phyloP scores from a whole-genome alignment of 1,284 basidiomycete genomes.

The Tausonia pullulans region DNA sequence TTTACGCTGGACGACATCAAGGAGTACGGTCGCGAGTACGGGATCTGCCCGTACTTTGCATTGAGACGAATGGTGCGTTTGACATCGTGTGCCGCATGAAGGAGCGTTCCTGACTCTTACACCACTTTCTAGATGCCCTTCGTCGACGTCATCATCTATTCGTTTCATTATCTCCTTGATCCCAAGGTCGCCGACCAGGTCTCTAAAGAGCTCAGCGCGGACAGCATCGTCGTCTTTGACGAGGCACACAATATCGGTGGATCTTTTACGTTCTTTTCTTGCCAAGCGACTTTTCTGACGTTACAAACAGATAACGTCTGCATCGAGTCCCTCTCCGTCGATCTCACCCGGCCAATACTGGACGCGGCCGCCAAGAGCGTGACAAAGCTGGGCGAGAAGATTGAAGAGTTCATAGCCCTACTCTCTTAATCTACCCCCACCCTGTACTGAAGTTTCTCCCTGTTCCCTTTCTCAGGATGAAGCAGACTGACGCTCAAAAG shows the following conservation, averaged over 20 bases:
- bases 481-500: constrained; percentile 83
- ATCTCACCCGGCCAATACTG: constrained; percentile 95
- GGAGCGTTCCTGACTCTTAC: too few relatives aligned
- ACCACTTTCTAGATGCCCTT: constrained; percentile 63
- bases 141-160: constrained; percentile 94
- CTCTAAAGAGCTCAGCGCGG: constrained; percentile 92
- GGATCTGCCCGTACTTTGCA: constrained; percentile 91
- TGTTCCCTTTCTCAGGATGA: constrained; percentile 51
- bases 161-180: constrained; percentile 97
- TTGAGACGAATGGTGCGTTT: constrained; percentile 80
- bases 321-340: constrained; percentile 95
- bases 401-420: constrained; percentile 67
- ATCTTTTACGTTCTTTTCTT: constrained; percentile 20
- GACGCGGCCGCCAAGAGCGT: constrained; percentile 90
- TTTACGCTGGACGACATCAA: constrained; percentile 92
- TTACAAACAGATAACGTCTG: constrained; percentile 77
- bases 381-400: constrained; percentile 74
- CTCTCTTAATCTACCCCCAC: neutral
- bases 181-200: constrained; percentile 99
- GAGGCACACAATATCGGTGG: constrained; percentile 98
- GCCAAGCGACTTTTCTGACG: neutral
- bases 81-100: too few relatives aligned
- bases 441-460: neutral
- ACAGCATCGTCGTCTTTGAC: constrained; percentile 97
- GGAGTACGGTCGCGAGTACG: constrained; percentile 73